Evolutionary conservation across 805 yeast species (phyloP), one percentile per base, ranked within the genome.

Genomic region (Wickerhamiella australiensis): DNA sequence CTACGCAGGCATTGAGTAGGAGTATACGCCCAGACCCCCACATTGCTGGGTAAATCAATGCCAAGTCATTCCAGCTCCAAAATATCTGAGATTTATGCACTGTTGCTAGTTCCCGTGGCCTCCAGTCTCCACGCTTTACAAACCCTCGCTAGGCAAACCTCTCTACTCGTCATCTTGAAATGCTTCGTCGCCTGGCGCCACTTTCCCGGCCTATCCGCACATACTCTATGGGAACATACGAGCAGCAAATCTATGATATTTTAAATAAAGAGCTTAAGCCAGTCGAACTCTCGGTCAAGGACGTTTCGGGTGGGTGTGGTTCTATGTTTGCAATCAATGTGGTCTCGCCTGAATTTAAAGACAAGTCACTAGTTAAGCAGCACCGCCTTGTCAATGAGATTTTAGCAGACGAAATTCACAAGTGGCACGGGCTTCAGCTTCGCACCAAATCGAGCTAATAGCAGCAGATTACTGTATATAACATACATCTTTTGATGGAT

Each of bases 361-460:
- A 95, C 0, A 61, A 85, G 41, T 70, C 85, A 1, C 85, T 85
- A 79, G 73, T 92, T 56, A 88, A 87, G 61, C 98, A 92, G 64
- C 98, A 92, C 61, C 74, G 95, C 53, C 64, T 90, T 56, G 97
- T 92, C 13, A 90, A 92, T 65, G 76, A 78, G 49, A 70, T 79
- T 2, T 70, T 92, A 57, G 79, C 81, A 53, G 94, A 85, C 38
- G 97, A 92, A 59, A 85, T 92, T 42, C 69, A 78, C 25, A 73
- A 82, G 59, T 92, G 97, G 98, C 98, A 92, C 63, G 98, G 98
- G 0, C 68, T 90, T 48, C 96, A 90, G 64, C 71, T 90, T 53
- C 76, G 75, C 56, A 90, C 97, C 0, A 80, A 75, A 60, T 77
- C 77, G 31, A 47, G 53, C 21, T 50, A 54, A 36, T n/a, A 36